Percentiles rank a stretch among this genome's conserved stretches.
Conservation (phyloP, 2,329 filamentous ascomycete genomes). For the Scytalidium sp. region DNA sequence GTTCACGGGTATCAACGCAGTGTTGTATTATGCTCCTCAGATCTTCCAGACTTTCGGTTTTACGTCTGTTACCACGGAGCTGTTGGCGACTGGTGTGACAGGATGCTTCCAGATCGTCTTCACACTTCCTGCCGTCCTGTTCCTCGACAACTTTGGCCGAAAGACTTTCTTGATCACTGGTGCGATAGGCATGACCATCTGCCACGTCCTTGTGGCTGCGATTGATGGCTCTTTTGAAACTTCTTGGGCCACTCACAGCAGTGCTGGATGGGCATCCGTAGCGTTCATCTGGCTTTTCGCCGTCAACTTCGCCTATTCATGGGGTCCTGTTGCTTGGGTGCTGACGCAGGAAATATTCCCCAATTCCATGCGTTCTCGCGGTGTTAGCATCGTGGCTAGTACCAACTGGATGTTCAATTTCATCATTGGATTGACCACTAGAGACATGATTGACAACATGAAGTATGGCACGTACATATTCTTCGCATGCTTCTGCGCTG, state of each 20-base stretch:
- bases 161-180: constrained; percentile 60
- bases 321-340: constrained; percentile 28
- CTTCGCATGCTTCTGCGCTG: constrained; percentile 36
- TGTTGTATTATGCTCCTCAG: constrained; percentile 19
- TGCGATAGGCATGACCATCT: constrained; percentile 63
- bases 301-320: constrained; percentile 21
- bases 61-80: constrained; percentile 41
- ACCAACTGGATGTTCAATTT: constrained; percentile 35
- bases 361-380: constrained; percentile 63
- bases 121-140: constrained; percentile 62
- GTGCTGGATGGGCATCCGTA: constrained; percentile 28
- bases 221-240: constrained; percentile 53
- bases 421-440: constrained; percentile 37
- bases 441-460: constrained; percentile 24
- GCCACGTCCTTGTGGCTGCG: constrained; percentile 67
- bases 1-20: constrained; percentile 28
- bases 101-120: constrained; percentile 65
- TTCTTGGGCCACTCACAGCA: constrained; percentile 48
- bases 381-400: constrained; percentile 49
- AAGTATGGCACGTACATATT: constrained; percentile 35
- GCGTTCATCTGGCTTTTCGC: constrained; percentile 26
- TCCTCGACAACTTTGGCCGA: constrained; percentile 62
- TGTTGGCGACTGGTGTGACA: constrained; percentile 67
- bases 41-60: constrained; percentile 37
- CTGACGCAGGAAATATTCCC: constrained; percentile 33